Conservation (phyloP, 2,329 filamentous ascomycete species). For the Corynespora cassiicola region DNA sequence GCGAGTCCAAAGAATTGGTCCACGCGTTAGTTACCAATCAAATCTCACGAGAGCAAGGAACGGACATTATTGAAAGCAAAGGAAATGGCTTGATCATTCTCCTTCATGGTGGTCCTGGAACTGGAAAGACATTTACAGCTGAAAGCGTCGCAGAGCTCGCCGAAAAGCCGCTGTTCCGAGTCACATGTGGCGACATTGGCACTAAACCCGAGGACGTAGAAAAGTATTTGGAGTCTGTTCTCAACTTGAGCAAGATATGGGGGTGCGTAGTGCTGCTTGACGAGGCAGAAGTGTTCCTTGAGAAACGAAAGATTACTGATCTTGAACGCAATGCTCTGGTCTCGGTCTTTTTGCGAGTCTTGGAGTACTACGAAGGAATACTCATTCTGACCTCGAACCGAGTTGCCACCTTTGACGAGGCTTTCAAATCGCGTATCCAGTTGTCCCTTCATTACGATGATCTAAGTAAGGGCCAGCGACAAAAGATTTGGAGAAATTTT, state of each 20-base stretch:
- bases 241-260: conserved; percentile 56
- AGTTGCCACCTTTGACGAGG: conserved; percentile 45
- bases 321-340: conserved; percentile 25
- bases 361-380: conserved; percentile 53
- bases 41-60: conserved; percentile 3
- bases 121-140: conserved; percentile 42
- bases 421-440: conserved; percentile 43
- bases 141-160: conserved; percentile 52
- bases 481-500: conserved; percentile 19
- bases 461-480: conserved; percentile 1
- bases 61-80: conserved; percentile 50
- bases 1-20: conserved; percentile 13
- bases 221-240: conserved; percentile 49
- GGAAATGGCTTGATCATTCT: conserved; percentile 59
- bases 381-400: conserved; percentile 47
- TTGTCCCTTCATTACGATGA: conserved; percentile 13
- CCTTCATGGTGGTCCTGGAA: conserved; percentile 57
- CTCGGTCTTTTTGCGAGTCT: conserved; percentile 36
- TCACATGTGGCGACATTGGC: conserved; percentile 58
- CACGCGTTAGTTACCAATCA: conserved; percentile 12
- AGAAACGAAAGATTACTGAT: conserved; percentile 16
- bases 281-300: conserved; percentile 51
- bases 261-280: conserved; percentile 58
- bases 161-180: conserved; percentile 55
- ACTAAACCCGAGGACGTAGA: conserved; percentile 51